Percentiles rank a stretch among this genome's conserved stretches.
Conservation (phyloP, 1,284 basidiomycete genomes). For the Somion occarium region DNA sequence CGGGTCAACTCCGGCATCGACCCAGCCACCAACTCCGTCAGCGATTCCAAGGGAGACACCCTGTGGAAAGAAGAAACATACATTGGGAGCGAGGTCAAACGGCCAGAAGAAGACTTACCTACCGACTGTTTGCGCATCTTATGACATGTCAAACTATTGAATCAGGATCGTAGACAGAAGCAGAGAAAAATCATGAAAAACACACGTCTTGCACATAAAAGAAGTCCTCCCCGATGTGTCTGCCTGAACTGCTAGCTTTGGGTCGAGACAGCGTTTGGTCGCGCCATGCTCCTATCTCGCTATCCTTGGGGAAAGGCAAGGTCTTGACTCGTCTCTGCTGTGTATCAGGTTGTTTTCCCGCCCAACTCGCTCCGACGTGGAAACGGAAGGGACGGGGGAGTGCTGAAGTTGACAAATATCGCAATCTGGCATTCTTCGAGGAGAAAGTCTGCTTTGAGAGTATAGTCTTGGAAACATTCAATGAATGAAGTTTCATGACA, state of each 20-base stretch:
- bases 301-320: slow-evolving; percentile 57
- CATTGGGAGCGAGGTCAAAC: slow-evolving; percentile 15
- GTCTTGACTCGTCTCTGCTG: slow-evolving; percentile 27
- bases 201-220: slow-evolving; percentile 72
- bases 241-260: slow-evolving; percentile 35
- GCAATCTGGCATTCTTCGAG: not conserved
- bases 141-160: not conserved
- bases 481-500: too few species aligned
- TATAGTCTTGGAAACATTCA: too few species aligned
- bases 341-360: slow-evolving; percentile 61
- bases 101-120: slow-evolving; percentile 30
- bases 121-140: slow-evolving; percentile 78
- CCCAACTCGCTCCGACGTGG: slow-evolving; percentile 68
- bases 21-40: slow-evolving; percentile 71
- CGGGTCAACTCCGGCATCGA: slow-evolving; percentile 78
- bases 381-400: slow-evolving; percentile 27
- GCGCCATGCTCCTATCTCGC: slow-evolving; percentile 70
- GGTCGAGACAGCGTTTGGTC: slow-evolving; percentile 51
- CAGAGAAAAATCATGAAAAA: slow-evolving; percentile 12
- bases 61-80: slow-evolving; percentile 30
- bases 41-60: slow-evolving; percentile 74
- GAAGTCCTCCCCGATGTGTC: slow-evolving; percentile 73
- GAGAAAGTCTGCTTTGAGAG: not conserved
- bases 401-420: slow-evolving; percentile 14
- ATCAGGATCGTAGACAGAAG: not conserved